Evolutionary conservation across 2,329 filamentous ascomycete species (phyloP), one percentile per base, ranked within the genome.

Genomic region (Paracorniculantispora psalliotae): DNA sequence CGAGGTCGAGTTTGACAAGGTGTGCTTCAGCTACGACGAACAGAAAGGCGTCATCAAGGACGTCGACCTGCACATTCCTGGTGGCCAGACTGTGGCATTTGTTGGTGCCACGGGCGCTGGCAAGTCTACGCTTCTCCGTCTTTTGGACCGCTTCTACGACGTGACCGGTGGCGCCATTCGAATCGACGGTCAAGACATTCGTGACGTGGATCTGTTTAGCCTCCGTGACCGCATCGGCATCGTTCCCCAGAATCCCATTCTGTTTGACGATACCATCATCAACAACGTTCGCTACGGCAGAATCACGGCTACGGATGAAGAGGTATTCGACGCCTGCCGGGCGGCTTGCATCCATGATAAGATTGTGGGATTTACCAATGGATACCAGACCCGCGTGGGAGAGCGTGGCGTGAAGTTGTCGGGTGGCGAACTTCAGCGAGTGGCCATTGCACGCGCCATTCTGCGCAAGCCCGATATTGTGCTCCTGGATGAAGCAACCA

Each of bases 401-500:
- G 56, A 61, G 59, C 57, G 60, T 49, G 57, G 8, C 60, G 79
- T 78, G 55, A 85, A 85, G 74, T 72, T 89, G 2, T 88, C 85
- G 4, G 86, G 86, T 1, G 86, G 86, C 25, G 85, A 89, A 67
- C 72, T 87, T 6, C 86, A 89, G 65, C 81, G 86, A 49, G 79
- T 88, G 28, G 85, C 86, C 5, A 88, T 88, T 67, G 86, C 86
- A 8, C 83, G 89, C 26, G 88, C 89, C 1, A 81, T 93, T 50
- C 75, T 92, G 63, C 90, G 90, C 71, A 81, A 83, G 60, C 89
- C 90, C 0, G 85, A 90, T 59, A 86, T 92, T 61, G 84, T 93
- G 10, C 79, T 93, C 41, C 79, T 93, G 1, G 90, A 93, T 63
- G 90, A 92, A 71, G 87, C 90, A 1, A 92, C 91, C 4, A 91